A percentile compares a stretch with the other conserved stretches of the same genome.
phyloP scores from a whole-genome alignment of 768 basidiomycete genomes.

The Boletus fagicola region DNA sequence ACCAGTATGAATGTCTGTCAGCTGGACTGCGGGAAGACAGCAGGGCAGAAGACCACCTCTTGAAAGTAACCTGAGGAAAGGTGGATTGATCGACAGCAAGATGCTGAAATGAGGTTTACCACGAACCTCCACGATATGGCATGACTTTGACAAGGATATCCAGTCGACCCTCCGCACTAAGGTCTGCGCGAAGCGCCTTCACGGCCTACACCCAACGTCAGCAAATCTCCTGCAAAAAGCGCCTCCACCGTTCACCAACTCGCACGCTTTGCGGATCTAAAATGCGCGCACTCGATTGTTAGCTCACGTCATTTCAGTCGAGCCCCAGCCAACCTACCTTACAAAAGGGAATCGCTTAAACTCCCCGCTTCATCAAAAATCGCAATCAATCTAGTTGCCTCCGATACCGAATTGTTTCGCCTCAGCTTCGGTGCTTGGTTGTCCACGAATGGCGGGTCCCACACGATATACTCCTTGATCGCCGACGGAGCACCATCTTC shows the following conservation, averaged over 20 bases:
- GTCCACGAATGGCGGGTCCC: constrained; percentile 67
- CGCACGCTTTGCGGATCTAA: constrained; percentile 74
- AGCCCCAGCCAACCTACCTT: constrained; percentile 44
- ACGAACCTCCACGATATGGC: constrained; percentile 86
- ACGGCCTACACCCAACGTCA: constrained; percentile 54
- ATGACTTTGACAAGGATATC: constrained; percentile 76
- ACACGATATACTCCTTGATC: constrained; percentile 65
- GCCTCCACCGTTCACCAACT: constrained; percentile 53
- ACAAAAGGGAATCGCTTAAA: constrained; percentile 71
- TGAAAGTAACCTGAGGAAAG: constrained; percentile 61
- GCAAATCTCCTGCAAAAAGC: background rate
- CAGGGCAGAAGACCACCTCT: constrained; percentile 41
- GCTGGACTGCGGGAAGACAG: background rate
- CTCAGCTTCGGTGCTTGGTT: constrained; percentile 52
- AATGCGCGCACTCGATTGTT: background rate
- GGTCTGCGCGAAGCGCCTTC: constrained; percentile 57
- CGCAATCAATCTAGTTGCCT: constrained; percentile 73
- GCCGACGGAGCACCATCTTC: constrained; percentile 75
- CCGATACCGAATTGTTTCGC: constrained; percentile 54
- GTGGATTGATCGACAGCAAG: background rate
- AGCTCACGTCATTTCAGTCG: background rate
- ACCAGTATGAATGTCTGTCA: constrained; percentile 30
- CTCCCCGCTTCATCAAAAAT: constrained; percentile 66
- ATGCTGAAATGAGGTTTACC: constrained; percentile 30
- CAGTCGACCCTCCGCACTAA: constrained; percentile 39